Conservation (phyloP, 495 filamentous ascomycete species). For the Talaromyces wortmannii region DNA sequence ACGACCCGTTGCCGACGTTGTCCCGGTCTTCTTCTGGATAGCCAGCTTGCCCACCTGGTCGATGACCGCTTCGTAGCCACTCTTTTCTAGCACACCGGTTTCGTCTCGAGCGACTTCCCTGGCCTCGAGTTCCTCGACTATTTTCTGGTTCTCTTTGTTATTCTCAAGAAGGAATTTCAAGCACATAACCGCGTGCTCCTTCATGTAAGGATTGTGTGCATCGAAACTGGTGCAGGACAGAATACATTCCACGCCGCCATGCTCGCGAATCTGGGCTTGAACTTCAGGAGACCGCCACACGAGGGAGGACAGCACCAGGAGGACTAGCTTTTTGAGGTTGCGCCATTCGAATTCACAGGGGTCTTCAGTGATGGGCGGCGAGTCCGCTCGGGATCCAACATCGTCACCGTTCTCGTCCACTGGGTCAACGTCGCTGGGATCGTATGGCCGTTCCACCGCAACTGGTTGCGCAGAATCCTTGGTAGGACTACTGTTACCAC, state of each 20-base stretch:
- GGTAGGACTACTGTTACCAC: conserved; percentile 13
- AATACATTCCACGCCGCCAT: conserved; percentile 78
- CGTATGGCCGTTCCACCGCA: conserved; percentile 50
- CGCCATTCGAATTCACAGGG: conserved; percentile 88
- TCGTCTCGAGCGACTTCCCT: conserved; percentile 43
- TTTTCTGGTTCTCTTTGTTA: conserved; percentile 68
- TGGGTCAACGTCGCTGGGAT: conserved; percentile 41
- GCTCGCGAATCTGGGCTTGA: conserved; percentile 74
- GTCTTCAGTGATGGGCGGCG: conserved; percentile 65
- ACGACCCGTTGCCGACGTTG: neutral
- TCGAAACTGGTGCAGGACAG: conserved; percentile 82
- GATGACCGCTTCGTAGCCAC: conserved; percentile 47
- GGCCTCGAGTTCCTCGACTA: conserved; percentile 61
- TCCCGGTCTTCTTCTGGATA: conserved; percentile 20
- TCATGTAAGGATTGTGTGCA: conserved; percentile 81
- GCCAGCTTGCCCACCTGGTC: conserved; percentile 44
- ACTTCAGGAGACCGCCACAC: conserved; percentile 74
- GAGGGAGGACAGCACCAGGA: conserved; percentile 78
- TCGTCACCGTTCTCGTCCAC: conserved; percentile 28
- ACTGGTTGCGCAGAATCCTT: conserved; percentile 29
- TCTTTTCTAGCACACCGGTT: conserved; percentile 37
- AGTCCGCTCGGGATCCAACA: conserved; percentile 41
- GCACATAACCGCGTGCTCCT: conserved; percentile 86
- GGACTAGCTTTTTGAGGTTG: conserved; percentile 85
- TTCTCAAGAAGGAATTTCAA: conserved; percentile 85